phyloP scores from a whole-genome alignment of 192 early-diverging fungal genomes.

The Rhizoclosmatium globosum region DNA sequence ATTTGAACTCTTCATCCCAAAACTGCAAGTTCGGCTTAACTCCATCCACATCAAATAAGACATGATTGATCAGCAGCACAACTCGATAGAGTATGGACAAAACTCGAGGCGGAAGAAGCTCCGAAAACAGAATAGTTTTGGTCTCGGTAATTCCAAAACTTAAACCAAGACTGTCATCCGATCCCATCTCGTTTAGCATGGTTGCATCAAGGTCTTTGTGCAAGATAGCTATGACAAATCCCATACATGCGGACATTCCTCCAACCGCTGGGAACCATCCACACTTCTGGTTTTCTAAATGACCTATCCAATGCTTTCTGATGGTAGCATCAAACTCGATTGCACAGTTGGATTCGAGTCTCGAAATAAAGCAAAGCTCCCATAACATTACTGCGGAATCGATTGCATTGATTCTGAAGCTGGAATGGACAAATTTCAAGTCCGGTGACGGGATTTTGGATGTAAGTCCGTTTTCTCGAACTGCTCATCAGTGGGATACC shows the following conservation, averaged over 20 bases:
- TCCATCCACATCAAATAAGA: neutral
- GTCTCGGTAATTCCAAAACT: neutral
- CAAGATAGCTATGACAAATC: constrained; percentile 14
- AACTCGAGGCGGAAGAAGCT: constrained; percentile 9
- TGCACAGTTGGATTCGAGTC: neutral
- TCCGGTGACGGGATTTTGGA: constrained; percentile 6
- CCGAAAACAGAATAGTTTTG: constrained; percentile 13
- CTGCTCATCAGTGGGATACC: neutral
- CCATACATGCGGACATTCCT: constrained; percentile 4
- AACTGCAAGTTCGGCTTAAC: neutral
- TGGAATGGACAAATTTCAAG: constrained; percentile 3
- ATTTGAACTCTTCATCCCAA: constrained; percentile 29
- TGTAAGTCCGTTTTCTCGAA: constrained; percentile 18
- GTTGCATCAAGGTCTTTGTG: neutral
- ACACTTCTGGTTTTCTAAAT: neutral
- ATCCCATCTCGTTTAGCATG: neutral
- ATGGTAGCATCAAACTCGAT: constrained; percentile 6
- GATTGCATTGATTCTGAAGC: neutral
- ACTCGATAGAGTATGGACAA: constrained; percentile 12
- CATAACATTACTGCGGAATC: constrained; percentile 21
- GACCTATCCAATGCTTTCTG: constrained; percentile 1
- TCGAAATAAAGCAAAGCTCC: constrained; percentile 24
- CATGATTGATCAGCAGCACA: constrained; percentile 25
- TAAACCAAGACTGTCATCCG: neutral
- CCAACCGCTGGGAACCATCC: constrained; percentile 32